A percentile compares a stretch with the other conserved stretches of the same genome.
phyloP scores from a whole-genome alignment of 768 basidiomycete species.

The Trametes cubensis region DNA sequence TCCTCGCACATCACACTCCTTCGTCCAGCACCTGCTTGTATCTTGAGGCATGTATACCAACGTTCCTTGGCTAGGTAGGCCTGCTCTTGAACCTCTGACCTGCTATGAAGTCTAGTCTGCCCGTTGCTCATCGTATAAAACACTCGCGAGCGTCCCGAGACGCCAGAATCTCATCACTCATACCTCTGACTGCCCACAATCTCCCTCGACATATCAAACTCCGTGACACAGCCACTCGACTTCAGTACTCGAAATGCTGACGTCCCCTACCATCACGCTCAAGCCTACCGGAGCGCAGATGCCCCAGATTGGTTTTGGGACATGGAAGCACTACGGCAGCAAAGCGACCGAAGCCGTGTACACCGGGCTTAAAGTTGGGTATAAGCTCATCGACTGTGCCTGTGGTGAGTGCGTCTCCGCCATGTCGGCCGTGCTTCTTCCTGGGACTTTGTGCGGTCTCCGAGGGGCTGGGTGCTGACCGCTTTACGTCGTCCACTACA shows the following conservation, averaged over 20 bases:
- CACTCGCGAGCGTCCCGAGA: not conserved
- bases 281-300: constrained; percentile 16
- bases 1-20: constrained; percentile 3
- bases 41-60: not conserved
- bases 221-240: not conserved
- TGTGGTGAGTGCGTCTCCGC: constrained; percentile 15
- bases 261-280: constrained; percentile 11
- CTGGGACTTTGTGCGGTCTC: not conserved
- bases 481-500: not conserved
- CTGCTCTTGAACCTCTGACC: constrained; percentile 6
- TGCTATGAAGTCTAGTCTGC: not conserved
- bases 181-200: not conserved
- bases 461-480: not conserved
- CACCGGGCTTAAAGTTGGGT: constrained; percentile 26
- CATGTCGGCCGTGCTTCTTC: not conserved
- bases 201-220: not conserved
- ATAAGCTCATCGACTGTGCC: constrained; percentile 28
- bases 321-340: constrained; percentile 29
- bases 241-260: not conserved
- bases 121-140: not conserved
- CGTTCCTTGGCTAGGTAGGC: constrained; percentile 1
- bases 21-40: not conserved
- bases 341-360: constrained; percentile 28
- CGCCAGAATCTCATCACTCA: not conserved
- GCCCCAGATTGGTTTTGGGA: constrained; percentile 30